Evolutionary conservation across 208 protist species (phyloP), one percentile per base, ranked within the genome.

Genomic region (Leishmania guyanensis): DNA sequence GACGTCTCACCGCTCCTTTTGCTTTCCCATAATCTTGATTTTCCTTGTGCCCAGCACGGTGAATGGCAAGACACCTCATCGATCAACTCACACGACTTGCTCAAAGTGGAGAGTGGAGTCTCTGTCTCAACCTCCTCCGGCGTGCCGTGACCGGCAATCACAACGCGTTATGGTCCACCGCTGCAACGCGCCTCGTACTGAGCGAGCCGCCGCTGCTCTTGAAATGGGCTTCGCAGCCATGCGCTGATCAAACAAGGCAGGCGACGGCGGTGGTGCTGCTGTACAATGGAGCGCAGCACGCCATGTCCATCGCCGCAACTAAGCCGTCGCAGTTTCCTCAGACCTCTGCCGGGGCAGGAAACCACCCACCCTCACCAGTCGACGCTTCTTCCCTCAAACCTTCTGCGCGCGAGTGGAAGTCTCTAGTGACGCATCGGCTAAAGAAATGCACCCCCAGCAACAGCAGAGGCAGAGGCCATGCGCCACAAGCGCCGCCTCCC

Each of bases 71-170:
- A 2, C 58, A 79, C 14, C 36, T 81, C 12, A 29, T 53, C 20
- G 6, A 16, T 20, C 77, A 79, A 20, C 53, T 81, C 4, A 58
- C 60, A 14, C 76, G 48, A 48, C 69, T 77, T 14, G 46, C 53
- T 16, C 76, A 56, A 26, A 12, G 77, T 12, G 71, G 76, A 2
- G 69, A 79, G 64, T 78, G 77, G 77, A 16, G 36, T n/a, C 77
- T 71, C 20, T 79, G 82, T 60, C 72, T 85, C 20, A 39, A 81
- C 39, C 33, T 81, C 17, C n/a, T 79, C 6, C 76, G 77, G 43
- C 39, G 60, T 26, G 29, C 60, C 60, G 29, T 70, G 36, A 65
- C 1, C 39, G 39, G 75, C 60, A 36, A 66, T 36, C 39, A 8
- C 22, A 51, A 20, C 75, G 60, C 58, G 22, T 65, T 12, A 65